A percentile compares a stretch with the other conserved stretches of the same genome.
Evolutionary conservation across 2,329 filamentous ascomycete species (phyloP).

Genomic region (Septoria petroselini): DNA sequence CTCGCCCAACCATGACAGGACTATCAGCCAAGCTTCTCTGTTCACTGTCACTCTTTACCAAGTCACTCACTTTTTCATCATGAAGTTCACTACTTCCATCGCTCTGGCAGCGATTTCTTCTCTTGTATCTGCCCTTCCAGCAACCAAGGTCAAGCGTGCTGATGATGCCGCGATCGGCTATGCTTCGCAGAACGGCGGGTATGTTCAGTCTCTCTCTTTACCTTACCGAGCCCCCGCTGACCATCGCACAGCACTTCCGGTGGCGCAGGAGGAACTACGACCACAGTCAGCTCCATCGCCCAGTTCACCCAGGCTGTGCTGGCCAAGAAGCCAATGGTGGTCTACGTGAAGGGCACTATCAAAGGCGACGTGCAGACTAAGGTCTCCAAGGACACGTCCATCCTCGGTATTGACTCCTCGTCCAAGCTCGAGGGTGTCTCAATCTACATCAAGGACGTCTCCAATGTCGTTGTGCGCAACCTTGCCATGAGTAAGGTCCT

Average conservation of each 20-base stretch:
- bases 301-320: constrained; percentile 42
- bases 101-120: constrained; percentile 32
- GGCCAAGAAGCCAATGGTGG: constrained; percentile 40
- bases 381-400: constrained; percentile 50
- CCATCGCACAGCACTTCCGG: constrained; percentile 41
- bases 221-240: background rate
- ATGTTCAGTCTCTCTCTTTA: background rate
- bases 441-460: constrained; percentile 48
- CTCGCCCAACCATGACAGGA: background rate
- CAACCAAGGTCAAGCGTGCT: constrained; percentile 14
- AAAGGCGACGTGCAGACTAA: constrained; percentile 25
- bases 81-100: constrained; percentile 21
- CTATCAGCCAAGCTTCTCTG: background rate
- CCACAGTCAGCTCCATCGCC: constrained; percentile 48
- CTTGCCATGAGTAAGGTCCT: constrained; percentile 52
- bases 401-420: constrained; percentile 50
- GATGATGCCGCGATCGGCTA: constrained; percentile 27
- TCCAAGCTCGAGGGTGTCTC: constrained; percentile 47
- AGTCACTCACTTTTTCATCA: constrained; percentile 10
- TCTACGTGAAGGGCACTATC: constrained; percentile 46
- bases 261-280: constrained; percentile 46
- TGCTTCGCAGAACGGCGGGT: constrained; percentile 32
- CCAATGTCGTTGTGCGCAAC: constrained; percentile 59
- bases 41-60: constrained; percentile 13
- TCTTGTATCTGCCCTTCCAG: constrained; percentile 24